Evolutionary conservation across 768 basidiomycete species (phyloP).

Genomic region (Podaxis sp.): DNA sequence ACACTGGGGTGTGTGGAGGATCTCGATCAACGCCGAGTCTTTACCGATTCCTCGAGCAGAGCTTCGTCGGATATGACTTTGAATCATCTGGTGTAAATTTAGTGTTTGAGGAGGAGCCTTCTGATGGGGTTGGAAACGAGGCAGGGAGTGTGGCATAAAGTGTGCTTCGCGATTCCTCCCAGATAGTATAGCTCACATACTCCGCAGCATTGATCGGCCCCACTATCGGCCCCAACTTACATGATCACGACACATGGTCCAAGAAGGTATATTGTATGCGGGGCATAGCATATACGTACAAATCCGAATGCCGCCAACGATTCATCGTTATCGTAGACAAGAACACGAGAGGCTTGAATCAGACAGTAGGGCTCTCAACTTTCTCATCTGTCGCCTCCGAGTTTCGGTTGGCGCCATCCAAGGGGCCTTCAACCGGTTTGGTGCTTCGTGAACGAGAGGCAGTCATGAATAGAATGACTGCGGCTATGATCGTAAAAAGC

Average conservation of each 20-base stretch:
- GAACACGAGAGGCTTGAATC: not conserved
- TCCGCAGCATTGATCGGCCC: no score
- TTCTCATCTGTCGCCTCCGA: not conserved
- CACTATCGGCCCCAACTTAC: not conserved
- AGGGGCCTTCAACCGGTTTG: not conserved
- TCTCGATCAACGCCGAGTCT: not conserved
- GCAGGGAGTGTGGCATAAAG: not conserved
- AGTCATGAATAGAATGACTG: conserved; percentile 3
- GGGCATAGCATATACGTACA: not conserved
- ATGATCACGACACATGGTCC: not conserved
- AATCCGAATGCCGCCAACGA: not conserved
- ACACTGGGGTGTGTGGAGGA: not conserved
- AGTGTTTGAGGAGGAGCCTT: not conserved
- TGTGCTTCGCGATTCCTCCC: no score
- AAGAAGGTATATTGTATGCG: not conserved
- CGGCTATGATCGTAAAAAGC: conserved; percentile 6
- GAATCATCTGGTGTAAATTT: not conserved
- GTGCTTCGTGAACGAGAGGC: not conserved
- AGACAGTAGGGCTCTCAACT: not conserved
- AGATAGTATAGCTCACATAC: no score
- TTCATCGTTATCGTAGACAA: not conserved
- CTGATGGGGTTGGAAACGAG: not conserved
- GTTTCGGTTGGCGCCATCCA: not conserved
- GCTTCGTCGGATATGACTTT: not conserved
- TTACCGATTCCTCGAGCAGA: not conserved